Evolutionary conservation across 768 basidiomycete species (phyloP).

Genomic region (Trametes meyenii): DNA sequence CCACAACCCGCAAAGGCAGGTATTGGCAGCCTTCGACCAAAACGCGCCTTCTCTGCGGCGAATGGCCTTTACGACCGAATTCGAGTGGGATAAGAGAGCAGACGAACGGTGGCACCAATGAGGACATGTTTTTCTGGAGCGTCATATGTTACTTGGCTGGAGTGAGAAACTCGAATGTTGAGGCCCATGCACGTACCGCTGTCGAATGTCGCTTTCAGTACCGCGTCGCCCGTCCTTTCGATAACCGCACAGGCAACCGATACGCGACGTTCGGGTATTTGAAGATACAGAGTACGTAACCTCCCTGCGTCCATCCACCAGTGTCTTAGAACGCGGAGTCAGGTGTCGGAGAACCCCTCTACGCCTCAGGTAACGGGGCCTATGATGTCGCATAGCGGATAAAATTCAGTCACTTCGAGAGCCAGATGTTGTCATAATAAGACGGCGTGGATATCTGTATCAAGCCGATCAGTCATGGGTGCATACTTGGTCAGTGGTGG

Average conservation of each 20-base stretch:
- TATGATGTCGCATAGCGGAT: too few relatives aligned
- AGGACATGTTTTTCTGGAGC: background rate
- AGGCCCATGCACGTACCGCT: background rate
- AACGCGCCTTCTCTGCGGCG: background rate
- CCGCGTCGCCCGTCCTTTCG: background rate
- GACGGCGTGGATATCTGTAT: too few relatives aligned
- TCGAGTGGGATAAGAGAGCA: conserved; percentile 1
- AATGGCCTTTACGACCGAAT: conserved; percentile 4
- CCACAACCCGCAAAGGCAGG: background rate
- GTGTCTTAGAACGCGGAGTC: too few relatives aligned
- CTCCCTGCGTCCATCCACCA: too few relatives aligned
- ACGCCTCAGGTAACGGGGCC: too few relatives aligned
- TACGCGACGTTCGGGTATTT: too few relatives aligned
- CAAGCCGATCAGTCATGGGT: too few relatives aligned
- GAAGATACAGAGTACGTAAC: too few relatives aligned
- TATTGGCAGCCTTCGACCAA: background rate
- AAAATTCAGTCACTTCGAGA: too few relatives aligned
- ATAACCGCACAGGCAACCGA: background rate
- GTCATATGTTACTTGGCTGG: background rate
- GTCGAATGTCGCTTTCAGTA: background rate
- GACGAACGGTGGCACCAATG: background rate
- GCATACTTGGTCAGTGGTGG: too few relatives aligned
- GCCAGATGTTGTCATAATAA: too few relatives aligned
- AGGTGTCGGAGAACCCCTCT: too few relatives aligned
- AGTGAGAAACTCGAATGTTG: background rate